Evolutionary conservation across 2,329 filamentous ascomycete genomes (phyloP), one percentile per base, ranked within the genome.

Genomic region (Ophiostoma himal-ulmi): DNA sequence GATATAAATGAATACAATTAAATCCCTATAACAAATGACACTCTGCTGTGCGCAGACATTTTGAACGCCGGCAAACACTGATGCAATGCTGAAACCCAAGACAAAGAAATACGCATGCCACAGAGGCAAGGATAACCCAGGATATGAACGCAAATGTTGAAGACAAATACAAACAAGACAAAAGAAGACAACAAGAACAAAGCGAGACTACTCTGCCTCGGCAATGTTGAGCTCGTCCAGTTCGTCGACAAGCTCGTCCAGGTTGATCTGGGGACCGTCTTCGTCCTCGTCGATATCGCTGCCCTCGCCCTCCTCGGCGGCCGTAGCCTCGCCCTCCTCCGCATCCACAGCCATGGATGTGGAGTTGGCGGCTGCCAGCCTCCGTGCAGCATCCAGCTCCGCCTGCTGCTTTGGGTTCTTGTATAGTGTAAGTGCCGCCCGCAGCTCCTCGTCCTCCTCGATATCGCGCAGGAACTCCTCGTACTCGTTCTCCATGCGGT

Each of bases 381-480:
- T 72, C 41, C 69, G 77, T 14, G 70, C 70, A 1, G 74, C 74
- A 26, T 76, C 75, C 64, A 73, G 68, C 34, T 66, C 75, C 78
- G 82, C 80, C 78, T 81, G 83, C 77, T 83, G 80, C 78, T 83
- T 80, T 75, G 84, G 80, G 72, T 84, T 85, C 82, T 94, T 97
- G 83, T 97, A 99, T 76, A 99, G 79, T 65, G 92, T 91, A 78
- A 99, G 83, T 0, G 93, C 93, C 62, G 89, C 86, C 70, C 95
- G 86, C 75, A 97, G 84, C 77, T 99, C 95, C 69, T 91, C 86
- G 78, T 99, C 95, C 78, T 98, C 94, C 81, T 99, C 96, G 13
- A 99, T 92, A 79, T 99, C 95, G 65, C 91, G 90, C 83, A 99
- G 82, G 88, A 99, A 99, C 87, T 94, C 88, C 83, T 99, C 95